phyloP scores from a whole-genome alignment of 2,329 filamentous ascomycete species.

The Ophiostoma novo-ulmi region DNA sequence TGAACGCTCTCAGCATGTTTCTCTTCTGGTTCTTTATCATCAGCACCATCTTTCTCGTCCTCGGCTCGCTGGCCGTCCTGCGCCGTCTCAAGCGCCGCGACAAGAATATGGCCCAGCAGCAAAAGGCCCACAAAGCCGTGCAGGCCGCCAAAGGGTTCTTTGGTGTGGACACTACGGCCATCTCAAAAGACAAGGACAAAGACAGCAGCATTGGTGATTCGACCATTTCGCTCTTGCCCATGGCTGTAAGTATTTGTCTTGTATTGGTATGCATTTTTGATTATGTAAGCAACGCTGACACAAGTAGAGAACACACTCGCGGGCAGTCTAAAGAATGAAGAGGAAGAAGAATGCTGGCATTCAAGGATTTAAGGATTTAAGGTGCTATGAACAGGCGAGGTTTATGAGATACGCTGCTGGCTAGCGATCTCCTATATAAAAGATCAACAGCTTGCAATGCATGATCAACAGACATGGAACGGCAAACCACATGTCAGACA shows the following conservation, averaged over 20 bases:
- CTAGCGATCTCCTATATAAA: neutral
- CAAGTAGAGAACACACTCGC: neutral
- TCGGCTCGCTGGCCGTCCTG: slow-evolving; percentile 18
- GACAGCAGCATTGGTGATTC: neutral
- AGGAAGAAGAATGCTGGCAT: neutral
- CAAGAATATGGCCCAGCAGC: neutral
- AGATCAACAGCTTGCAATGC: neutral
- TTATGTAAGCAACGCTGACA: neutral
- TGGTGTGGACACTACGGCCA: neutral
- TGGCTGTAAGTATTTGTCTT: neutral
- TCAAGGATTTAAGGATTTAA: neutral
- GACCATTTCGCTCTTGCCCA: neutral
- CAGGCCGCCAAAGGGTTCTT: neutral
- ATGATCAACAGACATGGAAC: neutral
- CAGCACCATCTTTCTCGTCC: slow-evolving; percentile 21
- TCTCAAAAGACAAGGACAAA: neutral
- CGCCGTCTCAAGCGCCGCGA: slow-evolving; percentile 24
- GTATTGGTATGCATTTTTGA: neutral
- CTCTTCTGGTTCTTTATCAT: slow-evolving; percentile 27
- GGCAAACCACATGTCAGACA: neutral
- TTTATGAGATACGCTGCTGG: neutral
- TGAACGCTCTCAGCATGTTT: slow-evolving; percentile 25
- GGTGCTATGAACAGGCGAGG: neutral
- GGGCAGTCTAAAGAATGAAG: neutral
- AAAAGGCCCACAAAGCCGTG: neutral